Percentiles rank a stretch among this genome's conserved stretches.
These are phyloP conservation scores for Coemansia sp. DNA, from an alignment of 192 early-diverging fungal genomes.

Conservation along the genomic window DNA sequence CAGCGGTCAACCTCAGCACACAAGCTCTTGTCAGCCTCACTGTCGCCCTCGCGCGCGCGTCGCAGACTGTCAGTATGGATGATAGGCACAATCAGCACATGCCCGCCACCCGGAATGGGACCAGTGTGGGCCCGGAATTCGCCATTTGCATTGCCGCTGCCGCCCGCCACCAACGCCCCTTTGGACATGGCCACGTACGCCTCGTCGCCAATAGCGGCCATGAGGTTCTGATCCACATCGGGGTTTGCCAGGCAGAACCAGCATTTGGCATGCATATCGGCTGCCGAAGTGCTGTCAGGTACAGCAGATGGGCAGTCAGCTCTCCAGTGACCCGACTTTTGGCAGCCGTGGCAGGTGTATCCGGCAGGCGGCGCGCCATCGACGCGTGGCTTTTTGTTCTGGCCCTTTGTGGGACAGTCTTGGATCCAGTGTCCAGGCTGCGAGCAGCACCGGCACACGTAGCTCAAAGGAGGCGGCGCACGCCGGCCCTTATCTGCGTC, in stretches of 20 bases:
- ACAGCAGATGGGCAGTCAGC: constrained; percentile 52
- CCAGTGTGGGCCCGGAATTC: constrained; percentile 24
- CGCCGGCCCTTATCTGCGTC: constrained; percentile 18
- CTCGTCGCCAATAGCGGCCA: constrained; percentile 81
- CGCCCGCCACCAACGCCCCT: constrained; percentile 72
- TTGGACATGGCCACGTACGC: constrained; percentile 87
- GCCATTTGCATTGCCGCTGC: constrained; percentile 16
- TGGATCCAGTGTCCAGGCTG: constrained; percentile 68
- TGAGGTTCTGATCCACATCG: constrained; percentile 86
- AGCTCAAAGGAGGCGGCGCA: constrained; percentile 57
- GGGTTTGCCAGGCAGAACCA: constrained; percentile 98
- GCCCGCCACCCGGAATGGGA: constrained; percentile 78
- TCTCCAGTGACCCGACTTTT: constrained; percentile 59
- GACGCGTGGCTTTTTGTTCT: constrained; percentile 34
- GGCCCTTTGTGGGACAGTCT: constrained; percentile 64
- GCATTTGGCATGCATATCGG: constrained; percentile 59
- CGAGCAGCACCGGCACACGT: constrained; percentile 66
- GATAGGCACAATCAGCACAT: constrained; percentile 77
- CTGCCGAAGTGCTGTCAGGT: constrained; percentile 5
- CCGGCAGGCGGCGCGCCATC: constrained; percentile 44
- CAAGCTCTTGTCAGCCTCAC: constrained; percentile 54
- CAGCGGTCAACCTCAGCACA: constrained; percentile 63
- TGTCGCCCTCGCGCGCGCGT: constrained; percentile 34
- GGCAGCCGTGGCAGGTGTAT: constrained; percentile 61
- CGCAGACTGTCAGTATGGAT: constrained; percentile 58